phyloP scores from a whole-genome alignment of 176 grass and related monocot genomes.

The Aegilops sharonensis region DNA sequence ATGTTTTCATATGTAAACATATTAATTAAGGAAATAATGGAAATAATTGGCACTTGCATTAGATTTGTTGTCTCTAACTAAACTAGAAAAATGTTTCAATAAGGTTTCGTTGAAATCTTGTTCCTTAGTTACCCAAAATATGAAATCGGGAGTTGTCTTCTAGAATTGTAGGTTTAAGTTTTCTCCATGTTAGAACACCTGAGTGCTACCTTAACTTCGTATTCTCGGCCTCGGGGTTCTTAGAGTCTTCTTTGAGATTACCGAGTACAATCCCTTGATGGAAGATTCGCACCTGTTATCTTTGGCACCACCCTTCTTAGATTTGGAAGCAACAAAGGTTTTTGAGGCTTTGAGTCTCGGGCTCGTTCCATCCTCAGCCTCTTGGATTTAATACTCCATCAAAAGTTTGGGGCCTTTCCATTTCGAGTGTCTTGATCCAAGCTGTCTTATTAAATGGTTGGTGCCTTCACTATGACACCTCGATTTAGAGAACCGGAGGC shows the following conservation, averaged over 20 bases:
- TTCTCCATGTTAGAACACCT: not conserved
- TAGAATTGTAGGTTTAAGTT: not conserved
- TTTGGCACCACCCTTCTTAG: no score
- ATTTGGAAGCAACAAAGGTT: no score
- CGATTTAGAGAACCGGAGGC: no score
- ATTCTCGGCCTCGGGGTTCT: not conserved
- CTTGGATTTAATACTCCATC: no score
- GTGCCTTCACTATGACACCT: no score
- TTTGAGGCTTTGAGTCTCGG: no score
- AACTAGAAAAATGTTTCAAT: not conserved
- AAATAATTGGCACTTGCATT: not conserved
- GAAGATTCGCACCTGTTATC: no score
- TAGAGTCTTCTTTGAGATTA: not conserved
- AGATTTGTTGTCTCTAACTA: not conserved
- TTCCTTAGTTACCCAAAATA: not conserved
- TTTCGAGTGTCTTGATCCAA: no score
- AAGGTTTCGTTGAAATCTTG: not conserved
- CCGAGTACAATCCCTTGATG: not conserved
- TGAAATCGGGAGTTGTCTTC: not conserved
- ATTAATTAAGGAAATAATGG: not conserved
- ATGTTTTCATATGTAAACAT: not conserved
- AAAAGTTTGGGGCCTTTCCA: no score
- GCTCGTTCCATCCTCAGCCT: no score
- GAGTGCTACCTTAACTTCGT: not conserved
- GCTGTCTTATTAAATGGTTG: no score